Percentiles rank a stretch among this genome's conserved stretches.
These are phyloP conservation scores for Rugosomyces carneus DNA, from an alignment of 1,284 basidiomycete genomes.

Conservation along the genomic window DNA sequence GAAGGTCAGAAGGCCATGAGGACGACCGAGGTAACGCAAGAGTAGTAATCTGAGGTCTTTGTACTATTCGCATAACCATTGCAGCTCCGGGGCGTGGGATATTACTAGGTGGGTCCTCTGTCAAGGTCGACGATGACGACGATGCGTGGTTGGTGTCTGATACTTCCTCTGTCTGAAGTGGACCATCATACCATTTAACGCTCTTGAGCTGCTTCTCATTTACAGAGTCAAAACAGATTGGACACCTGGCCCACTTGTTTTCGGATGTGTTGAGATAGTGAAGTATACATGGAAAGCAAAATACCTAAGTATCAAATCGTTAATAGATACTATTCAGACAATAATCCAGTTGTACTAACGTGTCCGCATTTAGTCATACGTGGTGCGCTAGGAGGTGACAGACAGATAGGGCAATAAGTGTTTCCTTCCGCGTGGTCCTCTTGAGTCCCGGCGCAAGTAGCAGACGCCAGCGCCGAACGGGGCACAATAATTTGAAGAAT, in stretches of 20 bases:
- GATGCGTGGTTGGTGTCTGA: conserved; percentile 28
- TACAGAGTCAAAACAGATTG: conserved; percentile 94
- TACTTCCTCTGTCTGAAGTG: conserved; percentile 32
- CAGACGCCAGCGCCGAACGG: conserved; percentile 57
- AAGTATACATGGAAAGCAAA: conserved; percentile 87
- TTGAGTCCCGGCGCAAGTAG: conserved; percentile 36
- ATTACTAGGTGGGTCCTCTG: conserved; percentile 28
- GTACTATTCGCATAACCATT: conserved; percentile 85
- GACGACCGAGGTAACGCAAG: conserved; percentile 89
- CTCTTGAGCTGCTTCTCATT: conserved; percentile 89
- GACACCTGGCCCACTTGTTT: conserved; percentile 86
- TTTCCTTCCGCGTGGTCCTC: conserved; percentile 47
- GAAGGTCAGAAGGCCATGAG: conserved; percentile 90
- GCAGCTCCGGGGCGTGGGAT: conserved; percentile 46
- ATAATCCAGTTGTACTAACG: conserved; percentile 49
- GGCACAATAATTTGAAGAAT: conserved; percentile 94
- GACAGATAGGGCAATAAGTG: conserved; percentile 90
- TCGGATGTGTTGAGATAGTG: conserved; percentile 87
- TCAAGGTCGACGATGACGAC: conserved; percentile 39
- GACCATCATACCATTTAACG: conserved; percentile 77
- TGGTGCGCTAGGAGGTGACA: conserved; percentile 85
- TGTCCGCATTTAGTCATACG: conserved; percentile 98
- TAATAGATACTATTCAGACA: conserved; percentile 8
- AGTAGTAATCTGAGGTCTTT: conserved; percentile 91
- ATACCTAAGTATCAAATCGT: conserved; percentile 48